Conservation (phyloP, 228 moss, liverwort and hornwort genomes). For the Sphagnum fallax region DNA sequence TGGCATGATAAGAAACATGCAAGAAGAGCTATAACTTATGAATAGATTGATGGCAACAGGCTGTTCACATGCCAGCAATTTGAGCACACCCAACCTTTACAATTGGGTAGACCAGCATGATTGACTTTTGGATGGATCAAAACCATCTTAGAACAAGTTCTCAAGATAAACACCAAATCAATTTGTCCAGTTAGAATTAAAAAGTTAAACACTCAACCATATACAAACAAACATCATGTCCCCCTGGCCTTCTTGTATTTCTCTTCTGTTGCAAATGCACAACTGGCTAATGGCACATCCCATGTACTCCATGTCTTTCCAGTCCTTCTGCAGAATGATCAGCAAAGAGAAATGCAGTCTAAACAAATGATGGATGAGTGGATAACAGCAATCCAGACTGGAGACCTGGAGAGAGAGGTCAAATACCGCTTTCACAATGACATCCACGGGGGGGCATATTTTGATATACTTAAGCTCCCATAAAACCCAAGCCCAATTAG, state of each 20-base stretch:
- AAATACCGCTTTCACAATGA: conserved; percentile 74
- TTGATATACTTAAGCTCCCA: conserved; percentile 53
- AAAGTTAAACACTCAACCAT: no score
- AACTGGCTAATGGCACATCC: not conserved
- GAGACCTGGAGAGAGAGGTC: not conserved
- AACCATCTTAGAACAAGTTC: not conserved
- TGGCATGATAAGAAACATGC: not conserved
- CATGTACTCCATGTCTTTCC: not conserved
- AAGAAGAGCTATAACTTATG: not conserved
- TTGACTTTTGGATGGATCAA: not conserved
- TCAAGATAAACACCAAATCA: not conserved
- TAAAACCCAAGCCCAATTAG: conserved; percentile 68
- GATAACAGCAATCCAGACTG: not conserved
- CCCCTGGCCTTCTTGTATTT: no score
- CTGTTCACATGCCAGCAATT: not conserved
- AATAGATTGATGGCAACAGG: not conserved
- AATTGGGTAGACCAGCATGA: not conserved
- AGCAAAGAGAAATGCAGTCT: not conserved
- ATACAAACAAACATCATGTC: no score
- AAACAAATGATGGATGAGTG: not conserved
- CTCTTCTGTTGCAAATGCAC: no score
- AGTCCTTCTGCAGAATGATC: not conserved
- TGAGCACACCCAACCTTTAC: not conserved
- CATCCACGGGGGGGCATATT: conserved; percentile 37
- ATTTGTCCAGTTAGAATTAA: not conserved